Percentiles rank a stretch among this genome's conserved stretches.
These are phyloP conservation scores for Heteromeles arbutifolia DNA, from an alignment of 306 rosid genomes.

Conservation along the genomic window DNA sequence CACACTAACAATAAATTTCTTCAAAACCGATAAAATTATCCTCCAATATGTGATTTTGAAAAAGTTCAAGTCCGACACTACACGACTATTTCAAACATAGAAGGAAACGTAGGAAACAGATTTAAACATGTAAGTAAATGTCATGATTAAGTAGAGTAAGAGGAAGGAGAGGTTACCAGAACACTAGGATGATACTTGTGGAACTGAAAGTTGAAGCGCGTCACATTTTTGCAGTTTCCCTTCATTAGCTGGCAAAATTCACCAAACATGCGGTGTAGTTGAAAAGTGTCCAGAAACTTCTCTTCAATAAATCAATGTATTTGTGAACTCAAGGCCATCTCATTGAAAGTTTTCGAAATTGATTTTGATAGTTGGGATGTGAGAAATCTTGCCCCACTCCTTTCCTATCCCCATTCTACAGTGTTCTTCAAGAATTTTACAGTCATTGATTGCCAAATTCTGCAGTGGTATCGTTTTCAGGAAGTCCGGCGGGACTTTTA, in stretches of 20 bases:
- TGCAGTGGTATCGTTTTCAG: neutral
- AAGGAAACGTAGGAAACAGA: no score
- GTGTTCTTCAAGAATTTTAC: neutral
- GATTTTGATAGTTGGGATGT: neutral
- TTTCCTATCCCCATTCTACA: neutral
- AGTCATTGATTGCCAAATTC: neutral
- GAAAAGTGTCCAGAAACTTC: no score
- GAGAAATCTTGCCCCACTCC: conserved; percentile 4
- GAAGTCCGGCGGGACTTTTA: conserved; percentile 6
- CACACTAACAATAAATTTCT: no score
- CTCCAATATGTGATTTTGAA: no score
- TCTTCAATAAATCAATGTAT: no score
- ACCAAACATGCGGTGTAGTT: no score
- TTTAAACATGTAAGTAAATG: no score
- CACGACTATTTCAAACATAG: no score
- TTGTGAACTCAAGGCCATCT: neutral
- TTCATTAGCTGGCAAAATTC: neutral
- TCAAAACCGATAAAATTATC: no score
- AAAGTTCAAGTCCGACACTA: no score
- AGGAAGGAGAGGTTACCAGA: neutral
- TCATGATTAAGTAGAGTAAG: no score
- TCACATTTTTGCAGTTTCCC: neutral
- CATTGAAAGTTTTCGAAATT: neutral
- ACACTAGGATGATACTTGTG: neutral
- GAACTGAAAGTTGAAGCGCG: neutral